A percentile compares a stretch with the other conserved stretches of the same genome.
Evolutionary conservation across 768 basidiomycete species (phyloP).

Genomic region (Agrocybe chaxingu): DNA sequence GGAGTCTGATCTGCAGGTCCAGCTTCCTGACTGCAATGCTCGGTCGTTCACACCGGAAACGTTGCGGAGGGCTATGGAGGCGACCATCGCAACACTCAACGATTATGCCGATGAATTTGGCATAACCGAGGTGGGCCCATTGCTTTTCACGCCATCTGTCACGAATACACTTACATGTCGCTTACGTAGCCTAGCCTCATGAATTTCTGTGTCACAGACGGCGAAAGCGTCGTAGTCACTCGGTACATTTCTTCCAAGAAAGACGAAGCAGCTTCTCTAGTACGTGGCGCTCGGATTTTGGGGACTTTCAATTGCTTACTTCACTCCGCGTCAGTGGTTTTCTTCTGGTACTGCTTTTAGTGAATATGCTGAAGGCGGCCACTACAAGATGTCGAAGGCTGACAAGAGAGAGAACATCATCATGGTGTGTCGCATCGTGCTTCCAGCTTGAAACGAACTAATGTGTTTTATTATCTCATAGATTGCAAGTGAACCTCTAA

Average conservation of each 20-base stretch:
- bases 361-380: conserved; percentile 83
- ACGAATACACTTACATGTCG: not conserved
- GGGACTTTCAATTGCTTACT: not conserved
- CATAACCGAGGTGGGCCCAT: conserved; percentile 58
- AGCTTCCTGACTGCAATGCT: conserved; percentile 83
- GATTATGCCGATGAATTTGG: conserved; percentile 66
- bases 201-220: conserved; percentile 98
- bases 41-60: conserved; percentile 66
- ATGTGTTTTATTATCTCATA: conserved; percentile 20
- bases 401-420: conserved; percentile 97
- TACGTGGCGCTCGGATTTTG: conserved; percentile 24
- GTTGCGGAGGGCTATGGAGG: conserved; percentile 83
- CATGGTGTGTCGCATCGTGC: conserved; percentile 46
- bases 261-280: conserved; percentile 91
- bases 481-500: conserved; percentile 92
- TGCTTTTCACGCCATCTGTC: not conserved
- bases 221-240: conserved; percentile 89
- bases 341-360: conserved; percentile 94
- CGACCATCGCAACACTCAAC: conserved; percentile 82
- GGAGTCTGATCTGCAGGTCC: conserved; percentile 6
- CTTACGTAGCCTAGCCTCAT: conserved; percentile 70
- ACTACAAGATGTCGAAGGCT: conserved; percentile 93
- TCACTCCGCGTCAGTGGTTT: conserved; percentile 62
- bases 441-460: conserved; percentile 9
- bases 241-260: conserved; percentile 90